phyloP scores from a whole-genome alignment of 2,329 filamentous ascomycete genomes.

The Botrytis hyacinthi region DNA sequence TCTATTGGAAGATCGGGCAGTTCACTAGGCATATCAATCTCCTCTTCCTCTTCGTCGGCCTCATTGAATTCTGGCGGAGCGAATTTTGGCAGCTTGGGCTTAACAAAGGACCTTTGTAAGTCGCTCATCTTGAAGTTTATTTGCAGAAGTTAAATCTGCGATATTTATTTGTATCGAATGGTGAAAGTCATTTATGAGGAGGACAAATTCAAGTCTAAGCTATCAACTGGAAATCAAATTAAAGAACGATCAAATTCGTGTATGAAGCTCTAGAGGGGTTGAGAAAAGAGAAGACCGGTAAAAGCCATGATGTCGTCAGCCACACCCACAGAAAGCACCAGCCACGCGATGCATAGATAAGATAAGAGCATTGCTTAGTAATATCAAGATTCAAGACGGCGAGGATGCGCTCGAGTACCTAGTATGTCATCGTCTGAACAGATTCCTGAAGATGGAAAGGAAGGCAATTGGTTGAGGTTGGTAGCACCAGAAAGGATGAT shows the following conservation, averaged over 20 bases:
- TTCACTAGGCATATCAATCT: constrained; percentile 40
- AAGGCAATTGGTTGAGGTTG: background rate
- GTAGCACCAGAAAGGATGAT: background rate
- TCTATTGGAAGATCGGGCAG: constrained; percentile 46
- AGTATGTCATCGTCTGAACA: background rate
- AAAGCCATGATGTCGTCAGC: background rate
- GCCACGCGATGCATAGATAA: background rate
- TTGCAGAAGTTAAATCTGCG: background rate
- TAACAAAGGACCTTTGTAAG: constrained; percentile 75
- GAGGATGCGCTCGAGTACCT: background rate
- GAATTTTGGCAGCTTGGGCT: constrained; percentile 65
- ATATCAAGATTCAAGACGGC: background rate
- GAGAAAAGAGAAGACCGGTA: background rate
- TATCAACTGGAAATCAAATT: background rate
- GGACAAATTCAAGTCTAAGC: too few relatives aligned
- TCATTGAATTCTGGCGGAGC: constrained; percentile 55
- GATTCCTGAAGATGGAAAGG: background rate
- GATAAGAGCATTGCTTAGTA: constrained; percentile 8
- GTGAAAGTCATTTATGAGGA: background rate
- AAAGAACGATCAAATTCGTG: background rate
- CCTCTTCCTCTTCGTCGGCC: constrained; percentile 49
- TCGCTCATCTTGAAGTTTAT: constrained; percentile 63
- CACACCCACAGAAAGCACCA: background rate
- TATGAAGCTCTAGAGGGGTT: background rate
- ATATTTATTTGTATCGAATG: background rate